Evolutionary conservation across 2,329 filamentous ascomycete genomes (phyloP).

Genomic region (Hypoxylon sp.): DNA sequence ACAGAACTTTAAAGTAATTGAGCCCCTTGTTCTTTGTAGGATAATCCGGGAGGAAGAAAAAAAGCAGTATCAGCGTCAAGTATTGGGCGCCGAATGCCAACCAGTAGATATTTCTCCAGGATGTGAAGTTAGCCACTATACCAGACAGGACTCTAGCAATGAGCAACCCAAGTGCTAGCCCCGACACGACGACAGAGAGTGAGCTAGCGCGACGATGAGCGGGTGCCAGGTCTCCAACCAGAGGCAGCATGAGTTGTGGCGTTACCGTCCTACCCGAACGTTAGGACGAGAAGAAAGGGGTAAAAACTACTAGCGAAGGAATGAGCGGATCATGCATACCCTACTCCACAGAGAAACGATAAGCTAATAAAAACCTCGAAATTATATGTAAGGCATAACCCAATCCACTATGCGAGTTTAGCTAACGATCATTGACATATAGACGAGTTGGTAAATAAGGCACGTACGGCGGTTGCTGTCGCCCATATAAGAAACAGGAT

Average conservation of each 20-base stretch:
- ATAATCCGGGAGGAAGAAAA: conserved; percentile 79
- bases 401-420: conserved; percentile 64
- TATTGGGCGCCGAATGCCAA: conserved; percentile 75
- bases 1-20: conserved; percentile 72
- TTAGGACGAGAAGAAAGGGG: conserved; percentile 48
- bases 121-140: conserved; percentile 74
- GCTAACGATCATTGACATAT: no score
- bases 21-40: conserved; percentile 73
- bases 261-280: conserved; percentile 52
- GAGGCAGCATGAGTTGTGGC: conserved; percentile 74
- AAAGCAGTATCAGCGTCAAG: conserved; percentile 72
- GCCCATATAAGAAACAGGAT: conserved; percentile 72
- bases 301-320: conserved; percentile 57
- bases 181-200: conserved; percentile 75
- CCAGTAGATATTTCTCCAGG: conserved; percentile 79
- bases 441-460: not conserved
- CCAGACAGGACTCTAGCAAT: conserved; percentile 78
- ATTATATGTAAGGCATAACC: conserved; percentile 71
- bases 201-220: conserved; percentile 72
- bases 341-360: conserved; percentile 71
- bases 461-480: conserved; percentile 72
- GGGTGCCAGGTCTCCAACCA: conserved; percentile 78
- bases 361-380: conserved; percentile 72
- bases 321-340: conserved; percentile 58
- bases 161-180: conserved; percentile 75